These are phyloP conservation scores for Diplodia intermedia DNA, from an alignment of 2,329 filamentous ascomycete species.

Conservation along the genomic window DNA sequence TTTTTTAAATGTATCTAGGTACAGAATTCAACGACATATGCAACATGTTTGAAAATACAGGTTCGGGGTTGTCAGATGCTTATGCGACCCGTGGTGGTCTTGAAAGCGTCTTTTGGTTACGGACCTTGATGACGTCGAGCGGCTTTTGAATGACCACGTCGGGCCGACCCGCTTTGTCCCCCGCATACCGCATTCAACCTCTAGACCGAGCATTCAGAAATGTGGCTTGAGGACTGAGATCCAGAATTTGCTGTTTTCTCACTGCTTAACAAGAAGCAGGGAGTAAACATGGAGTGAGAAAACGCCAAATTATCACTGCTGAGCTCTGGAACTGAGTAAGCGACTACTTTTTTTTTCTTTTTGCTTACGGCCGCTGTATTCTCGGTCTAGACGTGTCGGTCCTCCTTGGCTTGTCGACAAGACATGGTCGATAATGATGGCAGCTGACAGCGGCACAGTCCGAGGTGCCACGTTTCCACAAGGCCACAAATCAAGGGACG, in stretches of 20 bases:
- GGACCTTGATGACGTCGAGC: background rate
- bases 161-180: conserved; percentile 2
- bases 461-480: background rate
- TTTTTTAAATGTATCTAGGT: too few species aligned
- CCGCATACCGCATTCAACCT: background rate
- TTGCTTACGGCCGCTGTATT: too few species aligned
- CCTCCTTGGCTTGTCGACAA: background rate
- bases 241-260: background rate
- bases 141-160: conserved; percentile 15
- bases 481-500: background rate
- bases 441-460: background rate
- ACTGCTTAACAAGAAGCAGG: background rate
- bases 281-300: background rate
- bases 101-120: too few species aligned
- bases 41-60: too few species aligned
- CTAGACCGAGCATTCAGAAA: background rate
- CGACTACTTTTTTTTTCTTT: too few species aligned
- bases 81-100: too few species aligned
- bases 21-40: too few species aligned
- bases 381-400: too few species aligned
- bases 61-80: too few species aligned
- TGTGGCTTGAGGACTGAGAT: too few species aligned
- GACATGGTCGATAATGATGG: too few species aligned
- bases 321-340: too few species aligned
- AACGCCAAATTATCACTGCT: background rate